phyloP scores from a whole-genome alignment of 163 green algal species.

The Chlamydomonas reinhardtii region DNA sequence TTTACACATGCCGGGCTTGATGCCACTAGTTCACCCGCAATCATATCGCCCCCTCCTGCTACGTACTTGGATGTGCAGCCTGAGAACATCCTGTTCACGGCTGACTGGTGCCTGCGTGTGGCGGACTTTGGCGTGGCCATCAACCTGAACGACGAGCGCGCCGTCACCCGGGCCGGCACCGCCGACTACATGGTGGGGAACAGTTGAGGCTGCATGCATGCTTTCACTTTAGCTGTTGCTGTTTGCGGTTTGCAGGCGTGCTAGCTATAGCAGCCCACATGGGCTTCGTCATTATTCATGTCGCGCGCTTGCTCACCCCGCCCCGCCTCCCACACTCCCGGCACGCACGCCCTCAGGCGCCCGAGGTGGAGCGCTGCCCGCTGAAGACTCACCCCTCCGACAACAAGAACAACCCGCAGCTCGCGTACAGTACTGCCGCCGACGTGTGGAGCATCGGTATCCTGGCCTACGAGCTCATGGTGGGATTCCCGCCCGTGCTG shows the following conservation, averaged over 20 bases:
- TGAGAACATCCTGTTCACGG: conserved; percentile 34
- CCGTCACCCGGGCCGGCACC: conserved; percentile 34
- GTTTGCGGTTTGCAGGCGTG: too few relatives aligned
- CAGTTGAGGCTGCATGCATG: too few relatives aligned
- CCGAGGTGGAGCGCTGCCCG: background rate
- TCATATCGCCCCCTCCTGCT: too few relatives aligned
- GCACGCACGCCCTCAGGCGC: background rate
- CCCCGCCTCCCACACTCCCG: too few relatives aligned
- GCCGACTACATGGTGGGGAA: background rate
- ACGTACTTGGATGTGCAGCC: too few relatives aligned
- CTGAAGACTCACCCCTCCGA: background rate
- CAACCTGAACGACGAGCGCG: conserved; percentile 32
- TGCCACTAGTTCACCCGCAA: too few relatives aligned
- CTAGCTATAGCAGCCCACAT: too few relatives aligned
- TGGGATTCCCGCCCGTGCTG: background rate
- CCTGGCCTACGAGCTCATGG: background rate
- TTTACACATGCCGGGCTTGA: too few relatives aligned
- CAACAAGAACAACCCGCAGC: background rate
- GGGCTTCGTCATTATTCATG: too few relatives aligned
- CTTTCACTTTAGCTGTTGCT: too few relatives aligned
- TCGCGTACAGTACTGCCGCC: background rate
- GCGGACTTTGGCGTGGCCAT: conserved; percentile 45
- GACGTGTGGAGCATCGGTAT: background rate
- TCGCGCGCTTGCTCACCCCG: too few relatives aligned
- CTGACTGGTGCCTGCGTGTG: conserved; percentile 13